Evolutionary conservation across 169 alveolate genomes (phyloP).

Genomic region (Plasmodium gonderi): DNA sequence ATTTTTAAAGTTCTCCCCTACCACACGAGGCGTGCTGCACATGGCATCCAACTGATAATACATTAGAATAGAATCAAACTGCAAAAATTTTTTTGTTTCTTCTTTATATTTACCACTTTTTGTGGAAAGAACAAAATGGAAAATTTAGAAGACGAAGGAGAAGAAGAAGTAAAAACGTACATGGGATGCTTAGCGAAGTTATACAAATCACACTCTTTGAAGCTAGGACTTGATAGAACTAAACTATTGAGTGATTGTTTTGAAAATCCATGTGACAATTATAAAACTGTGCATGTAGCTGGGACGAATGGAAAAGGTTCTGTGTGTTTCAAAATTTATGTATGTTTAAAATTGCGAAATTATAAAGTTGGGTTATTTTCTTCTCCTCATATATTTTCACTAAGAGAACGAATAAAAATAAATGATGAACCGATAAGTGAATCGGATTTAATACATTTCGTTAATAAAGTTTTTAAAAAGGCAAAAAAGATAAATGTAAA

Average conservation of each 20-base stretch:
- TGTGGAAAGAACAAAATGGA: background rate
- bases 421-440: slow-evolving; percentile 77
- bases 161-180: slow-evolving; percentile 24
- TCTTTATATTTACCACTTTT: background rate
- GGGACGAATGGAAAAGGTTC: slow-evolving; percentile 95
- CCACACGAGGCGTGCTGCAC: no score
- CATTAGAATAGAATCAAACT: no score
- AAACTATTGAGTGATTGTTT: slow-evolving; percentile 57
- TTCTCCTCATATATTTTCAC: slow-evolving; percentile 92
- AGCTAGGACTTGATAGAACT: slow-evolving; percentile 45
- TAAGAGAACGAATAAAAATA: slow-evolving; percentile 90
- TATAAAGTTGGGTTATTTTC: slow-evolving; percentile 88
- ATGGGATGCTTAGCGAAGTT: slow-evolving; percentile 42
- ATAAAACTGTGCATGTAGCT: slow-evolving; percentile 88
- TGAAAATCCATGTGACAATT: slow-evolving; percentile 82
- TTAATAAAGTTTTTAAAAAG: slow-evolving; percentile 45
- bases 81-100: background rate
- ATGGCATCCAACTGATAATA: no score
- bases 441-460: slow-evolving; percentile 59
- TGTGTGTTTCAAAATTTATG: slow-evolving; percentile 84
- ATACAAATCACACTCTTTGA: slow-evolving; percentile 45
- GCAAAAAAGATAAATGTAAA: slow-evolving; percentile 71
- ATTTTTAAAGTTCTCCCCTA: no score
- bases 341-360: slow-evolving; percentile 80
- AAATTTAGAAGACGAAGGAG: background rate